Base-by-base conservation (phyloP, 306 rosid species). In the Comarum palustre region DNA sequence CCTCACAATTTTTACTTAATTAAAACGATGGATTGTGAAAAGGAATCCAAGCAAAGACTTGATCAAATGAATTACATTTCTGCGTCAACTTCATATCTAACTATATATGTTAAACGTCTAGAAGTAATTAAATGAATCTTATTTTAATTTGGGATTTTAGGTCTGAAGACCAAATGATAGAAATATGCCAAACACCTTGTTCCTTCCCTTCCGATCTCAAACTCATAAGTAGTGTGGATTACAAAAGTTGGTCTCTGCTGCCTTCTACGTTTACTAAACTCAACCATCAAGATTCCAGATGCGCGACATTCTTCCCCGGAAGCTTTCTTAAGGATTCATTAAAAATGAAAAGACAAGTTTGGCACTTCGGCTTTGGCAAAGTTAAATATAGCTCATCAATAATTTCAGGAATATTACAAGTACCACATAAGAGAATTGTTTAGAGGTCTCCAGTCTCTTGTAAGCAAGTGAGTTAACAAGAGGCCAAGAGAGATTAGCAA, bases 401-500 rank as follows among this genome's bases (percentile, higher is more conserved):
- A 13, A 51, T n/a, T n/a, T 51, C 58, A 51, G 58, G 25, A 51
- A 51, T 51, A 59, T 29, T 19, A 59, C 17, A 55, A 14, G 48
- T 11, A 12, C 36, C 36, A 27, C 64, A 14, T 9, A 15, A 2
- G 31, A 48, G 4, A 13, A 38, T 27, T 61, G 17, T 45, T 45
- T 32, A 72, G 43, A 29, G 43, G 36, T 43, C 29, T 72, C 76
- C 38, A 45, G 57, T 59, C 59, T 41, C 68, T 51, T 58, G 39
- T 22, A 57, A 32, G 6, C 42, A 10, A 60, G 39, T 31, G 42
- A 60, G 24, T 60, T 60, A 29, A 8, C 41, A 60, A 60, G 8
- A 60, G 0, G 66, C 42, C 66, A 60, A 36, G 7, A 36, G 5
- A 31, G 32, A 32, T 8, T 24, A 55, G 32, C 66, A 31, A 31